Evolutionary conservation across 176 grass and related monocot species (phyloP).

Genomic region (Juncus inflexus): DNA sequence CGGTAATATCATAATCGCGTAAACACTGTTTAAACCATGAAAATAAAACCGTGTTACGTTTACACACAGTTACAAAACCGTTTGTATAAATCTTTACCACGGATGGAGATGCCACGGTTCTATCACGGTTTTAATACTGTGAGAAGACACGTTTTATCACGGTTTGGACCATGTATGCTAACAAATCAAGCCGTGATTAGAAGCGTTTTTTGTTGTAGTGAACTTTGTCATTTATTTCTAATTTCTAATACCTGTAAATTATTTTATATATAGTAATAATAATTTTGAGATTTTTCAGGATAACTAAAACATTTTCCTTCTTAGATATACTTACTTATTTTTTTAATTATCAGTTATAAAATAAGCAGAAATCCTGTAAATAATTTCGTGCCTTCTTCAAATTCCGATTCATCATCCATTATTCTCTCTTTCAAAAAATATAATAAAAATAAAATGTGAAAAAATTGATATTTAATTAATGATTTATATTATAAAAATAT

Average conservation of each 20-base stretch:
- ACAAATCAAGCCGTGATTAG: too few relatives aligned
- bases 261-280: slow-evolving; percentile 1
- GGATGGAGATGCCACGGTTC: too few relatives aligned
- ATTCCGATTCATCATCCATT: slow-evolving; percentile 70
- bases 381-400: slow-evolving; percentile 88
- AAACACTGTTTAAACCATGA: too few relatives aligned
- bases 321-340: slow-evolving; percentile 76
- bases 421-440: slow-evolving; percentile 73
- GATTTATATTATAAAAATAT: slow-evolving; percentile 18
- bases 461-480: slow-evolving; percentile 7
- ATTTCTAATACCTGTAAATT: slow-evolving; percentile 61
- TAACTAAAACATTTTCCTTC: neutral
- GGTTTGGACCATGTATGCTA: too few relatives aligned
- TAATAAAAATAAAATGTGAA: neutral
- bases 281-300: neutral
- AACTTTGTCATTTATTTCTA: too few relatives aligned
- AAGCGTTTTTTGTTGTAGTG: too few relatives aligned
- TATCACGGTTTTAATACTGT: too few relatives aligned
- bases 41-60: too few relatives aligned
- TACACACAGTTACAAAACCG: too few relatives aligned
- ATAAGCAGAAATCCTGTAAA: slow-evolving; percentile 89
- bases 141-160: too few relatives aligned
- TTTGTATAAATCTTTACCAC: too few relatives aligned
- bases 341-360: slow-evolving; percentile 83
- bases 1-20: too few relatives aligned